These are phyloP conservation scores for Cymodocea nodosa DNA, from an alignment of 116 monocot genomes.

Conservation along the genomic window DNA sequence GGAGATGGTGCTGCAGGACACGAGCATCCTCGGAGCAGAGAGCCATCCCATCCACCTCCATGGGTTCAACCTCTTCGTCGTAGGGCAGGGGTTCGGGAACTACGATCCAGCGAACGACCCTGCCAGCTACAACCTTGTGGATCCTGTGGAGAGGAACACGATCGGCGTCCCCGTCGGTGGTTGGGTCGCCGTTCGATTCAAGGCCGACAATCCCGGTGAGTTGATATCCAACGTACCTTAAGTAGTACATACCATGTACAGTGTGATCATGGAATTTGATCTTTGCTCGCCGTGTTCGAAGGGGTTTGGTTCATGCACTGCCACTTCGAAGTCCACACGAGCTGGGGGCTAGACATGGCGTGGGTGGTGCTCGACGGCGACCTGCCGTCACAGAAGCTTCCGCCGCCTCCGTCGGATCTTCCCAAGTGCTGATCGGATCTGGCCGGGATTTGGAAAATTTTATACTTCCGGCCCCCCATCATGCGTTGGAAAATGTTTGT, in stretches of 20 bases:
- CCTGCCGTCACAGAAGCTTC: conserved; percentile 4
- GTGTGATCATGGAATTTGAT: too few relatives aligned
- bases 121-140: conserved; percentile 12
- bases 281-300: too few relatives aligned
- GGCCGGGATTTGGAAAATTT: too few relatives aligned
- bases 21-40: conserved; percentile 13
- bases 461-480: too few relatives aligned
- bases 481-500: too few relatives aligned
- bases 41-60: conserved; percentile 34
- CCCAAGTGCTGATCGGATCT: conserved; percentile 2
- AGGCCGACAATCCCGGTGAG: conserved; percentile 15
- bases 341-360: conserved; percentile 15
- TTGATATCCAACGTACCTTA: too few relatives aligned
- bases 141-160: conserved; percentile 15
- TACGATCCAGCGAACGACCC: conserved; percentile 6
- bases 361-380: conserved; percentile 13
- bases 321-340: conserved; percentile 11
- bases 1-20: conserved; percentile 21
- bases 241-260: too few relatives aligned
- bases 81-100: conserved; percentile 12
- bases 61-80: conserved; percentile 20
- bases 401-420: conserved; percentile 12
- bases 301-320: conserved; percentile 24
- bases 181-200: conserved; percentile 14
- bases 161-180: conserved; percentile 13